Evolutionary conservation across 129 eudicot species (phyloP), one percentile per base, ranked within the genome.

Genomic region (Oenanthe sinensis): DNA sequence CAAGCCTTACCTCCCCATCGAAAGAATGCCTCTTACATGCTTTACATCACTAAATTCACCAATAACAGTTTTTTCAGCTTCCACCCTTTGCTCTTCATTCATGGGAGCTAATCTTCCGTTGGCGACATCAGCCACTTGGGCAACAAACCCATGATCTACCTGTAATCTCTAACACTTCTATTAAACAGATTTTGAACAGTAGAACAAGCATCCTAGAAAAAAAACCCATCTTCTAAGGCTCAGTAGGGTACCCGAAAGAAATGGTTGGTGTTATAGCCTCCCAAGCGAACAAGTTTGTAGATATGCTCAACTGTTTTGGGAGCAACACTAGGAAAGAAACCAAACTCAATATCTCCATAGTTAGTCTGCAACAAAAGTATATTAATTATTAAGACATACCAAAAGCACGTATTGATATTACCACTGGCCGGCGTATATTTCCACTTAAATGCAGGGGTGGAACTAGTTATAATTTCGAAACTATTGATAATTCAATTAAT

Each of bases 61-160:
- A 83, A 87, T 77, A 87, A 95, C 82, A 70, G 88, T 88, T 89
- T 92, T 95, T 33, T 75, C 87, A 75, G 97, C 99, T 88, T 87
- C 99, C 79, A 55, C 73, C 81, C 85, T 90, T 84, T 95, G 99
- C 87, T 85, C 92, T 84, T 84, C 92, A 85, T 95, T 95, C 99
- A 95, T 87, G 26, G 97, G 97, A 84, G 96, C 99, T 79, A 87
- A 86, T 85, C 99, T 90, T 52, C 99, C 99, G 67, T 88, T 81
- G 71, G 48, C 83, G 75, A 95, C 99, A 86, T 92, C 99, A 68
- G 99, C 99, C 78, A 95, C 99, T 83, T 95, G 99, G 71, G 99
- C 99, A 77, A 95, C 99, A 47, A 95, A 95, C 19, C 99, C 99
- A 80, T 90, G 92, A 78, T 95, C 99, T 28, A 95, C 99, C 99